phyloP scores from a whole-genome alignment of 192 early-diverging fungal genomes.

The Linnemannia hyalina region DNA sequence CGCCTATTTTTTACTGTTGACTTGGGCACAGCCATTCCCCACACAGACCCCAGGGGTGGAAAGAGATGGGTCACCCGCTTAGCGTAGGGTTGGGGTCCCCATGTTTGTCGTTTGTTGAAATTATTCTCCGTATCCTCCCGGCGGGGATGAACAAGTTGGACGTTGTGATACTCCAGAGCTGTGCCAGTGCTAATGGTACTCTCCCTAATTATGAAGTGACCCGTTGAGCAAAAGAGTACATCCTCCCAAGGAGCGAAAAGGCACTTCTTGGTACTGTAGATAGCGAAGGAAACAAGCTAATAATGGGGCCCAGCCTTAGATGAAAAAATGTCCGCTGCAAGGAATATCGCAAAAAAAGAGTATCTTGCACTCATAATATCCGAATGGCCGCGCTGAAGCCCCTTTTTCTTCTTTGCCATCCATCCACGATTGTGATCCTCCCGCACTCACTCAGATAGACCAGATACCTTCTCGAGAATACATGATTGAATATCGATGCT shows the following conservation, averaged over 20 bases:
- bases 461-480: not conserved
- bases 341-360: not conserved
- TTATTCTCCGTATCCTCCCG: not conserved
- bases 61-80: too few species aligned
- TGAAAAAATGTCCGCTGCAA: conserved; percentile 8
- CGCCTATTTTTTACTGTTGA: not conserved
- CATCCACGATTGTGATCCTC: not conserved
- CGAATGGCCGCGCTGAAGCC: conserved; percentile 5
- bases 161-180: not conserved
- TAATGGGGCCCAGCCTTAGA: not conserved
- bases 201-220: not conserved
- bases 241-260: not conserved
- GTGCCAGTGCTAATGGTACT: not conserved
- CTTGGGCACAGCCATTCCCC: not conserved
- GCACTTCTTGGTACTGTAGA: not conserved
- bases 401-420: not conserved
- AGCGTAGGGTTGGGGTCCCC: not conserved
- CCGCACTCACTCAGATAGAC: not conserved
- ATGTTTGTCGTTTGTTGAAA: conserved; percentile 1
- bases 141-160: not conserved
- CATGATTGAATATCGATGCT: conserved; percentile 1
- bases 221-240: not conserved
- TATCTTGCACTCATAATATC: not conserved
- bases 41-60: too few species aligned
- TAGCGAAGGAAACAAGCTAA: not conserved